A percentile compares a stretch with the other conserved stretches of the same genome.
Conservation (phyloP, 768 basidiomycete species). For the Boletus reticuloceps region DNA sequence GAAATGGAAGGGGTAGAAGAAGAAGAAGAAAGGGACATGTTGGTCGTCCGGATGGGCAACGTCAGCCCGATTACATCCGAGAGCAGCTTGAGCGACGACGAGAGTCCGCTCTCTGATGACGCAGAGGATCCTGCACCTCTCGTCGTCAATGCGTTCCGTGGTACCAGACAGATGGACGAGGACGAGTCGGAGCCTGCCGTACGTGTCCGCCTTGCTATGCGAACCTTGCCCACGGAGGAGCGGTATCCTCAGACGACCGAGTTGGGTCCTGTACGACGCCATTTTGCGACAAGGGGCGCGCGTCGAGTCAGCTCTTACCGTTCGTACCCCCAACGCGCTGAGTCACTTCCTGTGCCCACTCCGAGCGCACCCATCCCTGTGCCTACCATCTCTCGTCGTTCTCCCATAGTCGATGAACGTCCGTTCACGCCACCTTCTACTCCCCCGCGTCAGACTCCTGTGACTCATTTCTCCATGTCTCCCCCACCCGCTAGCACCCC, state of each 20-base stretch:
- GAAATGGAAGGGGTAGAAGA: slow-evolving; percentile 8
- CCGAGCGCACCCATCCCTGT: slow-evolving; percentile 31
- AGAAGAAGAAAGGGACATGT: slow-evolving; percentile 33
- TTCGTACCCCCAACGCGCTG: neutral
- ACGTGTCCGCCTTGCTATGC: slow-evolving; percentile 24
- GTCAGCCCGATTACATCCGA: slow-evolving; percentile 40
- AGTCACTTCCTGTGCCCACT: slow-evolving; percentile 15
- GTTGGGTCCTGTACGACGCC: slow-evolving; percentile 3
- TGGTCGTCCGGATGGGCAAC: slow-evolving; percentile 29
- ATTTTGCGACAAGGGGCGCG: neutral
- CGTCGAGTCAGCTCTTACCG: neutral
- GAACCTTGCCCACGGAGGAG: slow-evolving; percentile 6
- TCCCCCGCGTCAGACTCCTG: slow-evolving; percentile 28
- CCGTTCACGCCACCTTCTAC: slow-evolving; percentile 26
- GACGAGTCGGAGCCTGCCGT: slow-evolving; percentile 13
- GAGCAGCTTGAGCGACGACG: slow-evolving; percentile 43
- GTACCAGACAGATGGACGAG: slow-evolving; percentile 22
- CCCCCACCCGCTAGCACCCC: slow-evolving; percentile 57
- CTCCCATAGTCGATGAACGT: slow-evolving; percentile 20
- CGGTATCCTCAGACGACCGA: slow-evolving; percentile 5
- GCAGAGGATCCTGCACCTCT: slow-evolving; percentile 42
- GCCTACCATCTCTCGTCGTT: slow-evolving; percentile 22
- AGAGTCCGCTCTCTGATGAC: slow-evolving; percentile 47
- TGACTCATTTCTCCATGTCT: slow-evolving; percentile 39
- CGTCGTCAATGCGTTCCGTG: slow-evolving; percentile 36